Conservation (phyloP, 1,284 basidiomycete species). For the Moesziomyces parantarcticus region DNA sequence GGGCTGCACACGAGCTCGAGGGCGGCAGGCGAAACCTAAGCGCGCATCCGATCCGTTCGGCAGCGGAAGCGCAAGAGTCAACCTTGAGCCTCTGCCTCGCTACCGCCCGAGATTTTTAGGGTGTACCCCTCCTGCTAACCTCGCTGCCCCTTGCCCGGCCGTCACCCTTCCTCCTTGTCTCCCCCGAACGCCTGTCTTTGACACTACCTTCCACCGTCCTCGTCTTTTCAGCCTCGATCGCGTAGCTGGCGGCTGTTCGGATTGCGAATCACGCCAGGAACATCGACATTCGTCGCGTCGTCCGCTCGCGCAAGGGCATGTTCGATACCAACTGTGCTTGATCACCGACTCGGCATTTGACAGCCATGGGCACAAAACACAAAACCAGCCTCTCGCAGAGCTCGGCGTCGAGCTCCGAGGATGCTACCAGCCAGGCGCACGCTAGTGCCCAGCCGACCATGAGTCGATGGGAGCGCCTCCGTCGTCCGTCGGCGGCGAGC, state of each 20-base stretch:
- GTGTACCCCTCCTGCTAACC: neutral
- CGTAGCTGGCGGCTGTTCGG: too few relatives aligned
- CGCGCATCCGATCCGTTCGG: neutral
- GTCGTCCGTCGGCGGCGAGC: constrained; percentile 38
- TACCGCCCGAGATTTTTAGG: neutral
- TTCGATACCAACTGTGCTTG: neutral
- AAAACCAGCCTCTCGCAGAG: constrained; percentile 38
- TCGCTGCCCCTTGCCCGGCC: too few relatives aligned
- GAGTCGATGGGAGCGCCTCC: constrained; percentile 46
- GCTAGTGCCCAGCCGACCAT: constrained; percentile 9
- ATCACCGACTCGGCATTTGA: neutral
- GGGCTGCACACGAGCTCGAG: neutral
- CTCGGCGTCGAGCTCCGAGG: constrained; percentile 39
- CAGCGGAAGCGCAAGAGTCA: neutral
- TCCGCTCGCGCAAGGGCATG: neutral
- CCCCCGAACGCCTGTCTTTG: too few relatives aligned
- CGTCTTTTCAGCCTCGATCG: too few relatives aligned
- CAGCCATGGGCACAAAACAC: constrained; percentile 38
- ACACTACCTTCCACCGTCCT: too few relatives aligned
- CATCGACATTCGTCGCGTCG: neutral
- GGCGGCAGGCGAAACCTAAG: neutral
- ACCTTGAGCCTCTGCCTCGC: neutral
- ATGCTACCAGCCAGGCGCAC: constrained; percentile 23
- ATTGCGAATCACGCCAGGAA: neutral
- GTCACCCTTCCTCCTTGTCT: too few relatives aligned